Conservation (phyloP, 306 rosid genomes). For the Cicer bijugum region DNA sequence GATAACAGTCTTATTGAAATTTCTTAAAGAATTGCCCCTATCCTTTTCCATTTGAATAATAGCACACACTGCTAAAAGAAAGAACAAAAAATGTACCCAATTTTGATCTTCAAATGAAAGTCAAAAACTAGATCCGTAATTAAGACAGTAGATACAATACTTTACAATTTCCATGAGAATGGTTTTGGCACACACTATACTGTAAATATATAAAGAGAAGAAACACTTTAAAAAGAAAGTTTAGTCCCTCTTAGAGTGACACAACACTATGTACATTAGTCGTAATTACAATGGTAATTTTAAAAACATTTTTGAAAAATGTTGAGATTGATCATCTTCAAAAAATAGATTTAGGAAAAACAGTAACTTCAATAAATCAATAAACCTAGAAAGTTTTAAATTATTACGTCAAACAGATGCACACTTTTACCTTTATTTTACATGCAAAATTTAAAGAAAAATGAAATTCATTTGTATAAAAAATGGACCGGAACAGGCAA, state of each 20-base stretch:
- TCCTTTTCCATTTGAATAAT: conserved; percentile 9
- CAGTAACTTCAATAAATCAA: too few relatives aligned
- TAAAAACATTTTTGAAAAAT: background rate
- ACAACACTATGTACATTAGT: background rate
- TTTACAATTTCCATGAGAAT: background rate
- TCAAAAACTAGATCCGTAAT: conserved; percentile 10
- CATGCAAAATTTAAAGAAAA: background rate
- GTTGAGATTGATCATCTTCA: background rate
- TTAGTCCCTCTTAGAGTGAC: background rate
- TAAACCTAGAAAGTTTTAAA: background rate
- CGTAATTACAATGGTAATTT: background rate
- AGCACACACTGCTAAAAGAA: background rate
- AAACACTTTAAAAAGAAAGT: background rate
- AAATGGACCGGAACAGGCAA: background rate
- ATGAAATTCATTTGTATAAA: background rate
- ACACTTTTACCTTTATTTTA: background rate
- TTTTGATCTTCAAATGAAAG: background rate
- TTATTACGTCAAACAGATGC: background rate
- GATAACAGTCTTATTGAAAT: conserved; percentile 16
- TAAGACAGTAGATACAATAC: background rate
- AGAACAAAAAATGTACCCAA: conserved; percentile 22
- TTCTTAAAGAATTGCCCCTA: background rate
- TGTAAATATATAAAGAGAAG: background rate
- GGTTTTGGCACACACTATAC: background rate
- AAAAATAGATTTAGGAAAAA: too few relatives aligned